phyloP scores from a whole-genome alignment of 306 rosid species.

The Lupinus albus region DNA sequence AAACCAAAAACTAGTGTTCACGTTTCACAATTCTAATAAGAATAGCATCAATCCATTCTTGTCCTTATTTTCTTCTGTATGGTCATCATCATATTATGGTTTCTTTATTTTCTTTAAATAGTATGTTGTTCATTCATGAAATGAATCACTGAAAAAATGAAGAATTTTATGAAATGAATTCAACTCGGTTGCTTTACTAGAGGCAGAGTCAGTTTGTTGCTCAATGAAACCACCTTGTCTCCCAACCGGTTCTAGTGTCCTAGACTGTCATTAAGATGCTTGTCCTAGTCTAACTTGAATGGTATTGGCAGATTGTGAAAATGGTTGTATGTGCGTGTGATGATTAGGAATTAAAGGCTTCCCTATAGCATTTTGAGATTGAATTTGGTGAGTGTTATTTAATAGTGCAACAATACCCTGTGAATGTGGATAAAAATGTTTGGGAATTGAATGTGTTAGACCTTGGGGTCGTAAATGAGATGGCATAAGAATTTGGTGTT shows the following conservation, averaged over 20 bases:
- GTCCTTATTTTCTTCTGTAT: no score
- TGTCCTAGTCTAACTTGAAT: conserved; percentile 59
- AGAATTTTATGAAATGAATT: no score
- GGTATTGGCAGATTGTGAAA: conserved; percentile 54
- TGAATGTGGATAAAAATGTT: conserved; percentile 55
- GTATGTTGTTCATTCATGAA: no score
- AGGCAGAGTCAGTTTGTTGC: conserved; percentile 46
- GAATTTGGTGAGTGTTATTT: conserved; percentile 53
- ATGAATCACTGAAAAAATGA: no score
- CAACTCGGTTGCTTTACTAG: conserved; percentile 42
- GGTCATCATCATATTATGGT: no score
- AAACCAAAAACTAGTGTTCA: no score
- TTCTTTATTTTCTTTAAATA: no score
- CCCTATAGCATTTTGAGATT: conserved; percentile 64
- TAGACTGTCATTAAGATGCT: conserved; percentile 45
- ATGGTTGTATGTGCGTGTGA: conserved; percentile 56
- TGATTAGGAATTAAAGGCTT: conserved; percentile 60
- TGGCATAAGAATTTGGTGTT: conserved; percentile 56
- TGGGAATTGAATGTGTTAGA: conserved; percentile 57
- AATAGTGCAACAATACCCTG: conserved; percentile 52
- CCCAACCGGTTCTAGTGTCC: conserved; percentile 43
- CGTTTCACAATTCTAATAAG: no score
- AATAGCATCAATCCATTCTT: no score
- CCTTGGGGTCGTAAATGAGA: conserved; percentile 65
- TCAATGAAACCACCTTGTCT: conserved; percentile 45